These are phyloP conservation scores for Bruguiera gymnorhiza DNA, from an alignment of 345 rosid species.

Conservation along the genomic window DNA sequence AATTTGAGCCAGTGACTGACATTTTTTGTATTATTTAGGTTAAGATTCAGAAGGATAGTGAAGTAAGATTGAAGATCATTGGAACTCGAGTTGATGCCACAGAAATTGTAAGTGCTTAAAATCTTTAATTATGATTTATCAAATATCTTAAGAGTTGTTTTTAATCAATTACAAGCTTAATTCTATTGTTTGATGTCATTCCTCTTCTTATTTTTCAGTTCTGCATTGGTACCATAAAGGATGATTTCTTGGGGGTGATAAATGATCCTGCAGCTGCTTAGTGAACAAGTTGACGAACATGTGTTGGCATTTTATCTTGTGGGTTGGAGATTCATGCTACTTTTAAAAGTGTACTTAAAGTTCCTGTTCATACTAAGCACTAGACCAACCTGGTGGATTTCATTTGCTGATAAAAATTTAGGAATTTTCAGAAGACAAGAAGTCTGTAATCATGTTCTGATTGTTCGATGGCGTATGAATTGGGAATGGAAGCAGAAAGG, in stretches of 20 bases:
- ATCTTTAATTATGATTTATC: not conserved
- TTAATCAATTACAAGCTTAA: too few relatives aligned
- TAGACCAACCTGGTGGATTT: too few relatives aligned
- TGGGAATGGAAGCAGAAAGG: too few relatives aligned
- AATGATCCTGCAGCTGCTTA: conserved; percentile 73
- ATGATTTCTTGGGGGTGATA: conserved; percentile 90
- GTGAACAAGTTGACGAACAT: conserved; percentile 6
- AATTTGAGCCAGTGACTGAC: conserved; percentile 2
- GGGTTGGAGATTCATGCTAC: too few relatives aligned
- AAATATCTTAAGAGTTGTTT: too few relatives aligned
- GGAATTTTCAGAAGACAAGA: too few relatives aligned
- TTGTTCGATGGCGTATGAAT: too few relatives aligned
- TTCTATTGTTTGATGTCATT: not conserved
- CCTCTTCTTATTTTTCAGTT: conserved; percentile 44
- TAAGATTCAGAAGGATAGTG: conserved; percentile 90
- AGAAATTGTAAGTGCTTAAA: conserved; percentile 47
- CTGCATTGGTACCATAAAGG: conserved; percentile 92
- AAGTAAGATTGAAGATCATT: conserved; percentile 86
- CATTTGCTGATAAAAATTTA: too few relatives aligned
- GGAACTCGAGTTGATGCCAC: conserved; percentile 93
- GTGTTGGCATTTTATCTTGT: too few relatives aligned
- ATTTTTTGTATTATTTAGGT: conserved; percentile 43
- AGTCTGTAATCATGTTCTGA: too few relatives aligned
- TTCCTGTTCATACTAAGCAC: too few relatives aligned
- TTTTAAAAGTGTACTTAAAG: too few relatives aligned